Percentiles rank a stretch among this genome's conserved stretches.
phyloP scores from a whole-genome alignment of 2,329 filamentous ascomycete species.

The Aspergillus chevalieri region DNA sequence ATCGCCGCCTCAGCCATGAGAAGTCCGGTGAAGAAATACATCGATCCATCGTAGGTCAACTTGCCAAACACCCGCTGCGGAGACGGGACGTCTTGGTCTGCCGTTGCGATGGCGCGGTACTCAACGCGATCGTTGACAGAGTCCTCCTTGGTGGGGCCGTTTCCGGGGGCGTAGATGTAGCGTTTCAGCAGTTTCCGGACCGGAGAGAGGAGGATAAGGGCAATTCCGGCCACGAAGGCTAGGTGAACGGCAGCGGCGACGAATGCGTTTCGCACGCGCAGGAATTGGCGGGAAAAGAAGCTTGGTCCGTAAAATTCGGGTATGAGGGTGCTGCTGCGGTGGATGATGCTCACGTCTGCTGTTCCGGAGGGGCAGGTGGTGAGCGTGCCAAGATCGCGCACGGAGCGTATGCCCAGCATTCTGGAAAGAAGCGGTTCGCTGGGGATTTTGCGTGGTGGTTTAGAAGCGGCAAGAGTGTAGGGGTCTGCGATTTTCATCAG shows the following conservation, averaged over 20 bases:
- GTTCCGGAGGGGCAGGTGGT: conserved; percentile 49
- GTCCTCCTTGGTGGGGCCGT: conserved; percentile 43
- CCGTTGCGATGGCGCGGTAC: conserved; percentile 41
- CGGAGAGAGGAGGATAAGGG: conserved; percentile 47
- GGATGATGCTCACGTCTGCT: conserved; percentile 52
- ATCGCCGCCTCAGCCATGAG: conserved; percentile 42
- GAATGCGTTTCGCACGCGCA: conserved; percentile 46
- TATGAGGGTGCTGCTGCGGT: conserved; percentile 55
- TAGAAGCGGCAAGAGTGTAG: conserved; percentile 46
- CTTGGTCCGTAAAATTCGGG: conserved; percentile 52
- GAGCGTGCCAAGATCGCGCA: conserved; percentile 54
- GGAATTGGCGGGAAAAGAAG: conserved; percentile 54
- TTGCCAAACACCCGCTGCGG: conserved; percentile 38
- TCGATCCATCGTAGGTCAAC: conserved; percentile 35
- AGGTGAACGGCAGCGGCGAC: conserved; percentile 46
- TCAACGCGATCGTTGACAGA: conserved; percentile 35
- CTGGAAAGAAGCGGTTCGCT: conserved; percentile 22
- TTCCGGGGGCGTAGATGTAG: conserved; percentile 46
- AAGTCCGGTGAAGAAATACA: conserved; percentile 41
- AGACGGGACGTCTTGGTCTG: conserved; percentile 32
- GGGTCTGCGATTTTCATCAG: conserved; percentile 45
- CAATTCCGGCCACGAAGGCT: conserved; percentile 39
- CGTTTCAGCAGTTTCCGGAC: conserved; percentile 47
- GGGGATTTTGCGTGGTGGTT: conserved; percentile 27
- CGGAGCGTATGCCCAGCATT: conserved; percentile 46